These are phyloP conservation scores for Diaporthe longicolla DNA, from an alignment of 2,329 filamentous ascomycete species.

Conservation along the genomic window DNA sequence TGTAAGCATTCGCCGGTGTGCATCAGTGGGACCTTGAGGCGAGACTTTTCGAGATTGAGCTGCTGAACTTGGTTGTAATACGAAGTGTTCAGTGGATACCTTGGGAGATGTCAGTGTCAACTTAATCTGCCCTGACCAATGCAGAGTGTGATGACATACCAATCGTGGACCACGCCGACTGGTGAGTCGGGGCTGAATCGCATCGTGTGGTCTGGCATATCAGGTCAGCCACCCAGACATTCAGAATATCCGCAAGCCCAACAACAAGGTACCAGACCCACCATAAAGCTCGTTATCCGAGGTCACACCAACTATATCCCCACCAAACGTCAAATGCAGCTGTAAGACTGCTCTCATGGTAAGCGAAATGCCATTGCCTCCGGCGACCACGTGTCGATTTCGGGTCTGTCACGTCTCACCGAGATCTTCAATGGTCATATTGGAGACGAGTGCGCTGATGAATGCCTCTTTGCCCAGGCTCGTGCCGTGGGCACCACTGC, in stretches of 20 bases:
- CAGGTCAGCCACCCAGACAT: conserved; percentile 42
- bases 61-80: conserved; percentile 58
- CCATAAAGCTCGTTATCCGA: conserved; percentile 56
- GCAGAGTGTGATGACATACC: conserved; percentile 44
- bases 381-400: conserved; percentile 9
- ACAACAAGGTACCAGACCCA: conserved; percentile 2
- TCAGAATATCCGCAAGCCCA: conserved; percentile 31
- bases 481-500: conserved; percentile 19
- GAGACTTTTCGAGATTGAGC: conserved; percentile 54
- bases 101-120: neutral
- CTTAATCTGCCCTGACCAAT: neutral
- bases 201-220: conserved; percentile 49
- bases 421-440: conserved; percentile 53
- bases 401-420: conserved; percentile 39
- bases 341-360: conserved; percentile 50
- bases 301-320: conserved; percentile 56
- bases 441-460: conserved; percentile 48
- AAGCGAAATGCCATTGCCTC: conserved; percentile 33
- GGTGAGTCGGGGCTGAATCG: conserved; percentile 54
- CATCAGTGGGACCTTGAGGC: conserved; percentile 57
- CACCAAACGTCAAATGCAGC: conserved; percentile 60
- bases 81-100: conserved; percentile 57
- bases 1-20: conserved; percentile 61
- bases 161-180: conserved; percentile 59
- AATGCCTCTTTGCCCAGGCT: conserved; percentile 46